Evolutionary conservation across 2,329 filamentous ascomycete species (phyloP), one percentile per base, ranked within the genome.

Genomic region (Nannizziopsis arthrosporioides): DNA sequence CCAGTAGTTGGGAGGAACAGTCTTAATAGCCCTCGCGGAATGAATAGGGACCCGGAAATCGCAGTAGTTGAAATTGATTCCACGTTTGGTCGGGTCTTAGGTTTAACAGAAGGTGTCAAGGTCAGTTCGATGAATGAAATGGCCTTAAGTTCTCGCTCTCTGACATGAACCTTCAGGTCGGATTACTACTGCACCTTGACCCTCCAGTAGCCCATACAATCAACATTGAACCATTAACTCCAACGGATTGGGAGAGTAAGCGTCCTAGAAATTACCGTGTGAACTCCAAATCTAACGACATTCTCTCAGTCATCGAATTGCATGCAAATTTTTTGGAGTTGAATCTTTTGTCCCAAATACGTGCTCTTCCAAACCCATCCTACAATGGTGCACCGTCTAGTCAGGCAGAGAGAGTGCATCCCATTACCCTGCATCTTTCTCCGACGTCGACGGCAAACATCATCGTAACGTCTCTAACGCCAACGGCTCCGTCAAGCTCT

Each of bases 371-470:
- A 18, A 96, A 95, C 64, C 90, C 90, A 14, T 71, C 75, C 18
- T 85, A 80, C 62, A 72, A 68, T 38, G 70, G 74, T 18, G 63
- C 70, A 3, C 71, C 62, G 2, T 55, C 60, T 8, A 50, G 72
- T 22, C 69, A 73, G 19, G 63, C 73, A 12, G 70, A 78, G 11
- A 70, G 73, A 32, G 70, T 80, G 22, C 89, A 98, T 63, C 83
- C 89, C 10, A 72, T 98, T 54, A 94, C 89, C 1, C 74, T 98
- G 15, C 92, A 98, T 63, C 76, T 98, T 0, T 95, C 92, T 9
- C 90, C 89, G 1, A 96, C 90, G 0, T 94, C 90, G 2, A 94
- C 90, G 1, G 93, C 92, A 8, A 95, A 89, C 60, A 88, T 98
- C 53, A 81, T 81, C 48, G 78, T 96, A 7, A 80, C 86, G 5